Base-by-base conservation (phyloP, 441 rosid species). In the Populus hybrid region DNA sequence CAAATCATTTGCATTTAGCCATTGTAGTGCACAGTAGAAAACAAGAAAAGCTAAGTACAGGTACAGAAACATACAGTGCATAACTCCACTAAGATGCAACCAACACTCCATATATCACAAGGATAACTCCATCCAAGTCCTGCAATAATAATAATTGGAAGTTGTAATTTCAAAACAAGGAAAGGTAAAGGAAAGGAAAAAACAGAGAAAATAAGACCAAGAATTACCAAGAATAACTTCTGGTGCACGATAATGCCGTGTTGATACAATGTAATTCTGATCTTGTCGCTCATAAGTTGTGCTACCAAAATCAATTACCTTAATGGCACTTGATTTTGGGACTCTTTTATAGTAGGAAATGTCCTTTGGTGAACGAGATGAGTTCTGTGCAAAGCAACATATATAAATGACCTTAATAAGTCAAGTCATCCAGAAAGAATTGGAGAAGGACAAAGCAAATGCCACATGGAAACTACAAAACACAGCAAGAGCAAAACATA, bases 91-190 rank as follows among this genome's bases (percentile, higher is more conserved):
- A 92, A 21, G 68, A 92, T 92, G 78, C 97, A 92, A 76, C 97
- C 98, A 76, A 90, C 84, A 77, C 98, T 93, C 97, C 97, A 93
- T 29, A 92, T 33, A 78, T 93, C 98, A 83, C 98, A 93, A 4
- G 97, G 94, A 63, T 87, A 93, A 79, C 92, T 92, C 98, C 98
- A 93, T 59, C 97, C 98, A 77, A 85, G 93, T 16, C 98, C 98
- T 93, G 74, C 31, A 29, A 29, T 50, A 45, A 69, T 29, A 2
- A 7, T 24, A 74, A 7, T 9, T 40, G 28, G 10, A 20, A 63
- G 10, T 18, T 12, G 12, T 4, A 18, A 7, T 53, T 9, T 42
- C 9, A 56, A 12, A n/a, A 8, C n/a, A 11, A 36, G 21, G 24
- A 59, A 71, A 38, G 38, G 23, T 0, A 42, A 8, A 9, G 18